These are phyloP conservation scores for Vigna unguiculata DNA, from an alignment of 306 rosid species.

Conservation along the genomic window DNA sequence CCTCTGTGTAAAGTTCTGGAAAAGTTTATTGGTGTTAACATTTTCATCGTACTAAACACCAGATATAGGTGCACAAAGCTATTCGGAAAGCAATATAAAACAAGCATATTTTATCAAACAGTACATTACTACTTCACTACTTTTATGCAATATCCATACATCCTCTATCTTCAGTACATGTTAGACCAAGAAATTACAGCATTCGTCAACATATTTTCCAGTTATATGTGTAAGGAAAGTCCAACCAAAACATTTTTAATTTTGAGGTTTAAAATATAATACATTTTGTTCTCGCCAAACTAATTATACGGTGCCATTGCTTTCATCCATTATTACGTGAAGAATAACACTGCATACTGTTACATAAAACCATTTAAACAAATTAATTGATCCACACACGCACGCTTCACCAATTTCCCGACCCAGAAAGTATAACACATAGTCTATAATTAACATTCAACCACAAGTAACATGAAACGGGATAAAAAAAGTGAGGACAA, in stretches of 20 bases:
- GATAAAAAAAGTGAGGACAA: neutral
- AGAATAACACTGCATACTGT: neutral
- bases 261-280: conserved; percentile 17
- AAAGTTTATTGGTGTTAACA: conserved; percentile 20
- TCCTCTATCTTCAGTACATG: neutral
- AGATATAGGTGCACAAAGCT: conserved; percentile 18
- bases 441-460: conserved; percentile 8
- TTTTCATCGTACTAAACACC: neutral
- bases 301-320: neutral
- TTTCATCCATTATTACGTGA: neutral
- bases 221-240: neutral
- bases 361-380: neutral
- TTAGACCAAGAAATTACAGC: conserved; percentile 12
- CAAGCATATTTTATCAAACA: neutral
- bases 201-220: neutral
- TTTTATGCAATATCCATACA: neutral
- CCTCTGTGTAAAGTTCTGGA: conserved; percentile 85
- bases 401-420: neutral
- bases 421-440: neutral
- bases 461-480: conserved; percentile 2
- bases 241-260: neutral
- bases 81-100: conserved; percentile 20
- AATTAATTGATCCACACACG: neutral
- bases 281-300: conserved; percentile 16
- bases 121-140: neutral